Evolutionary conservation across 352 stramenopile genomes (phyloP), one percentile per base, ranked within the genome.

Genomic region (Albugo candida): DNA sequence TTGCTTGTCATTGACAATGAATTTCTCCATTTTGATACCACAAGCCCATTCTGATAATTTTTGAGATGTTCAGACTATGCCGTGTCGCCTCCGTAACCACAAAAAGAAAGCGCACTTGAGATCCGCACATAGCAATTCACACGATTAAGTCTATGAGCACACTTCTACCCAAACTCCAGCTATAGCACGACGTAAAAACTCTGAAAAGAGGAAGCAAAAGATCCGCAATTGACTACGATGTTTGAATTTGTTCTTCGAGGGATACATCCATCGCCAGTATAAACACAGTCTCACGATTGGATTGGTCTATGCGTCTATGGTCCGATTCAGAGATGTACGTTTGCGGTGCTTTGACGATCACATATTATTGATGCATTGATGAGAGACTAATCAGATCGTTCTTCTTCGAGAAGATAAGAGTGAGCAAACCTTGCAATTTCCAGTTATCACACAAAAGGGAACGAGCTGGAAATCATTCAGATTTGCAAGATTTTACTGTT

Each of bases 151-250:
- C 91, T 77, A 52, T 93, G 80, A 49, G 77, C 80, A 34, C 80
- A n/a, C 80, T 54, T 93, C 80, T 16, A 93, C n/a, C 80, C 47
- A 93, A 63, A 1, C 80, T 77, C 80, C 80, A 93, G 42, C 76
- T 71, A 53, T 27, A 20, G 21, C 4, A 35, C 14, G 13, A 36
- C 46, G 16, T n/a, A n/a, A n/a, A n/a, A n/a, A n/a, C n/a, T 37
- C 48, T 6, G 24, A 5, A 21, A 41, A n/a, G 6, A 8, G 11
- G n/a, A 14, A 18, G 14, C 12, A 34, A 8, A 16, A 12, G 0
- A 10, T 5, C 44, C 17, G 34, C 13, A 6, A 19, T 19, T 46
- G 17, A 35, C 1, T 1, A 21, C 11, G n/a, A n/a, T 8, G 8
- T 8, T 8, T 31, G 76, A 61, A 86, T 89, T 51, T 92, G 76